A percentile compares a stretch with the other conserved stretches of the same genome.
Evolutionary conservation across 345 rosid genomes (phyloP).

Genomic region (Fremontodendron californicum): DNA sequence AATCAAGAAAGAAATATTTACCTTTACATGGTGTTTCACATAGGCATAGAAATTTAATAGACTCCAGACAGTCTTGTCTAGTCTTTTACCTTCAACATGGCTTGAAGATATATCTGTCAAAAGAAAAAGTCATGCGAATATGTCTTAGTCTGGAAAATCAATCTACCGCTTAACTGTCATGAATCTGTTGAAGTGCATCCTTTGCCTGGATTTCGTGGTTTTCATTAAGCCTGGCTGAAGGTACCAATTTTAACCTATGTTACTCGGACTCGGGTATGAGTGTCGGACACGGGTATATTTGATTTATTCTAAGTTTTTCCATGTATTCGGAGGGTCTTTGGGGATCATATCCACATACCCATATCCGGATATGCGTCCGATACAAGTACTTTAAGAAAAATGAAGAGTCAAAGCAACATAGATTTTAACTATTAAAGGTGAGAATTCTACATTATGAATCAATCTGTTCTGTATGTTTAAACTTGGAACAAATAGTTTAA

Average conservation of each 20-base stretch:
- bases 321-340: no score
- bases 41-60: constrained; percentile 73
- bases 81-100: constrained; percentile 61
- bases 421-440: not conserved
- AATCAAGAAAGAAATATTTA: constrained; percentile 19
- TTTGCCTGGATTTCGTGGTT: not conserved
- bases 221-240: not conserved
- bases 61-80: constrained; percentile 80
- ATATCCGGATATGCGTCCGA: no score
- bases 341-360: no score
- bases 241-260: not conserved
- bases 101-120: constrained; percentile 55
- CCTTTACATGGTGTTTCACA: constrained; percentile 82
- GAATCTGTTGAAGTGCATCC: not conserved
- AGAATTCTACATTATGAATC: not conserved
- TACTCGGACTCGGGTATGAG: not conserved
- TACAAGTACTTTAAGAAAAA: no score
- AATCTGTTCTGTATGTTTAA: not conserved
- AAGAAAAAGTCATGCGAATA: not conserved
- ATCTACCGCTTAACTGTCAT: not conserved
- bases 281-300: no score
- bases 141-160: constrained; percentile 4
- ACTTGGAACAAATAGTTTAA: not conserved
- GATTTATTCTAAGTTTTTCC: no score
- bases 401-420: no score